These are phyloP conservation scores for Plenodomus biglobosus DNA, from an alignment of 2,329 filamentous ascomycete genomes.

Conservation along the genomic window DNA sequence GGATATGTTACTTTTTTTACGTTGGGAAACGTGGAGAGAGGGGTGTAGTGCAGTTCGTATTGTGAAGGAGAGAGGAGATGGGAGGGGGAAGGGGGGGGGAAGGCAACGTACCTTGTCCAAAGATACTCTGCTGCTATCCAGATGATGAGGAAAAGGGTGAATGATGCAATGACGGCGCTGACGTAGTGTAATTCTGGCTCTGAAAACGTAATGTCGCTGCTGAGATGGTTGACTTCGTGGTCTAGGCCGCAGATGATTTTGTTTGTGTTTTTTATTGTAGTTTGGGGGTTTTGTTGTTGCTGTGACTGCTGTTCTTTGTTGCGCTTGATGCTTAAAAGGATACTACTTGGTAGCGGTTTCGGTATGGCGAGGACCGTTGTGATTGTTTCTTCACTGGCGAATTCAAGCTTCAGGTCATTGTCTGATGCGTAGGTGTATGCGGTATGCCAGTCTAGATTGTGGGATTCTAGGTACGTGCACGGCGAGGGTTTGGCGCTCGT, in stretches of 20 bases:
- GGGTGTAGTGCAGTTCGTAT: too few relatives aligned
- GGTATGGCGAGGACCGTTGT: conserved; percentile 20
- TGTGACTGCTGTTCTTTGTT: conserved; percentile 11
- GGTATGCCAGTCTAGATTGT: conserved; percentile 25
- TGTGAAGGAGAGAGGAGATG: too few relatives aligned
- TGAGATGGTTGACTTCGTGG: conserved; percentile 22
- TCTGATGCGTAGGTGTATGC: conserved; percentile 25
- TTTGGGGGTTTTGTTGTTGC: not conserved
- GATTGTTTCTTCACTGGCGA: conserved; percentile 25
- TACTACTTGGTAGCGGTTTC: conserved; percentile 20
- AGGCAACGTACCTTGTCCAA: conserved; percentile 27
- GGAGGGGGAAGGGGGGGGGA: too few relatives aligned
- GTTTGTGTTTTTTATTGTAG: conserved; percentile 6
- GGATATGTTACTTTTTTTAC: too few relatives aligned
- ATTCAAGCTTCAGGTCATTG: conserved; percentile 27
- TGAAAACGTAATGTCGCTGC: not conserved
- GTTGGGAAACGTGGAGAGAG: too few relatives aligned
- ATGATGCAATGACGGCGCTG: conserved; percentile 18
- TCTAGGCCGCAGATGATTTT: conserved; percentile 30
- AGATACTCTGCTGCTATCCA: conserved; percentile 22
- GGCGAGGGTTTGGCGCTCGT: conserved; percentile 17
- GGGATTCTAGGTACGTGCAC: conserved; percentile 25
- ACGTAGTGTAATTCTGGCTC: conserved; percentile 16
- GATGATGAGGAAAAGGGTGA: conserved; percentile 19
- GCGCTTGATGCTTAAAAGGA: conserved; percentile 15